Evolutionary conservation across 1,284 basidiomycete genomes (phyloP).

Genomic region (Leccinum subspadiceum): DNA sequence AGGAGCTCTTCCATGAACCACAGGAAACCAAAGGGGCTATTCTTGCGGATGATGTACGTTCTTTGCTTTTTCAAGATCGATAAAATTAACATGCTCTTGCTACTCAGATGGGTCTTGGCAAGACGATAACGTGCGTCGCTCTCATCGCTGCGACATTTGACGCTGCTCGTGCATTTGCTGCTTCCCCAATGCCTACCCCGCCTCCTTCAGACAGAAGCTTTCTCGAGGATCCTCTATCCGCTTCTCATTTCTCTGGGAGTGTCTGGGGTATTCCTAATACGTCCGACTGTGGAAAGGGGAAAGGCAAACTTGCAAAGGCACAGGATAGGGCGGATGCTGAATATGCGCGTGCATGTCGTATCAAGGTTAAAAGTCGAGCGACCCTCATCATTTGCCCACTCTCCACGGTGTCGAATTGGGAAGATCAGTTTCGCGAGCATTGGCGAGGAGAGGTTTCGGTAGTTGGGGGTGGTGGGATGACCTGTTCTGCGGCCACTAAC

Average conservation of each 20-base stretch:
- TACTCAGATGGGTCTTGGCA: slow-evolving; percentile 92
- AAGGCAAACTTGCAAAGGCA: slow-evolving; percentile 59
- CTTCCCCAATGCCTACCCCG: slow-evolving; percentile 48
- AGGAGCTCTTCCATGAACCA: slow-evolving; percentile 67
- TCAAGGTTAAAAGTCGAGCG: slow-evolving; percentile 81
- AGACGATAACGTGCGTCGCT: slow-evolving; percentile 93
- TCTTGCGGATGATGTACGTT: slow-evolving; percentile 87
- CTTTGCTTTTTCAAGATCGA: slow-evolving; percentile 9
- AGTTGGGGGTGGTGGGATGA: slow-evolving; percentile 64
- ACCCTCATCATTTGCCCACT: slow-evolving; percentile 97
- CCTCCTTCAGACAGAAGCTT: slow-evolving; percentile 40
- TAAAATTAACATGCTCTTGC: slow-evolving; percentile 12
- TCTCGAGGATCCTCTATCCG: slow-evolving; percentile 43
- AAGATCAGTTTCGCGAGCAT: slow-evolving; percentile 96
- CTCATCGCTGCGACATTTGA: slow-evolving; percentile 84
- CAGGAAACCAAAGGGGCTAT: slow-evolving; percentile 86
- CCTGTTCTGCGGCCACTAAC: slow-evolving; percentile 33
- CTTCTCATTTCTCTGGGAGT: slow-evolving; percentile 70
- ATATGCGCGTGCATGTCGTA: slow-evolving; percentile 65
- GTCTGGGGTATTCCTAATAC: slow-evolving; percentile 81
- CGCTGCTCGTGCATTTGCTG: slow-evolving; percentile 70
- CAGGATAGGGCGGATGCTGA: slow-evolving; percentile 71
- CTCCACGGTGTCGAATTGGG: slow-evolving; percentile 98
- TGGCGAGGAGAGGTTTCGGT: slow-evolving; percentile 84
- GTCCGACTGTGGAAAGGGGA: slow-evolving; percentile 49